Evolutionary conservation across 2,329 filamentous ascomycete species (phyloP), one percentile per base, ranked within the genome.

Genomic region (Metarhizium album): DNA sequence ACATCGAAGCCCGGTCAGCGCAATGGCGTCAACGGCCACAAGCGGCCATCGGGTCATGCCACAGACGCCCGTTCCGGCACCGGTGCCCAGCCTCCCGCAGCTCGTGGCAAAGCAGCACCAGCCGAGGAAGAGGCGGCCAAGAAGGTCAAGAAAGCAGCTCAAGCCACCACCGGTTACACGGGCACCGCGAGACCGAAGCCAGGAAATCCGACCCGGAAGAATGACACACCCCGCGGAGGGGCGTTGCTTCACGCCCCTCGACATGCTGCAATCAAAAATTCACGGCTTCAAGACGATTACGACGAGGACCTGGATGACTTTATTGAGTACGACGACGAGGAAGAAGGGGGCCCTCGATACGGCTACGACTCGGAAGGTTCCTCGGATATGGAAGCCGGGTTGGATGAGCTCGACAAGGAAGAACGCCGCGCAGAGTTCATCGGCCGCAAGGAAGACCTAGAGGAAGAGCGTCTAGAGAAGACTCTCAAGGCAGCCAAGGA

Each of bases 321-420:
- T 55, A 79, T 81, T 62, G 78, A 79, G 42, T 79, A 80, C 52
- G 77, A 81, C 42, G 78, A 80, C 13, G 78, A 80, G 0, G 76
- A 78, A 13, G 70, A 63, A 2, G 64, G 56, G 13, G 65, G 68
- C 7, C 70, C 66, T 31, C 67, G 68, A 5, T 75, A 78, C 54
- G 74, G 72, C 46, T 84, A 86, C 55, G 76, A 72, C 2, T 83
- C 80, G 1, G 84, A 85, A 50, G 80, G 64, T 5, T 86, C 83
- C 4, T 87, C 84, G 5, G 86, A 88, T 59, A 90, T 90, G 84
- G 86, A 90, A 64, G 87, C 84, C 2, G 85, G 84, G 33, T 64
- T 84, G 37, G 83, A 83, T 53, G 86, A 90, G 58, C 79, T 90
- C 48, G 84, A 89, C 54, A 70, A 76, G 35, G 87, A 91, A 64